These are phyloP conservation scores for Plasmodium falciparum DNA, from an alignment of 169 alveolate species.

Conservation along the genomic window DNA sequence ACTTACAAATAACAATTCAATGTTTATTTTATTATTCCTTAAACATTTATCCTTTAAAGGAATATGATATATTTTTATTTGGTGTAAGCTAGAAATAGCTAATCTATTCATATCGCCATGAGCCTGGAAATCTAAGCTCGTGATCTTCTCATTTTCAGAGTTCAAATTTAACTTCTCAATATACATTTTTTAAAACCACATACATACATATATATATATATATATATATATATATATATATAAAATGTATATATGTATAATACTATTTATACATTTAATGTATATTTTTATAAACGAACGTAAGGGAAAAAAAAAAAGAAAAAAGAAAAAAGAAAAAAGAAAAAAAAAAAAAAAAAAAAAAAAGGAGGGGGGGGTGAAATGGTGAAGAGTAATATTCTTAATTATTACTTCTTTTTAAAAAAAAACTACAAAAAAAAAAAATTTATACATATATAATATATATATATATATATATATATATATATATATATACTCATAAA, in stretches of 20 bases:
- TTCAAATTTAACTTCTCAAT: slow-evolving; percentile 44
- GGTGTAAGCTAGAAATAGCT: slow-evolving; percentile 71
- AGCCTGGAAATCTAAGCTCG: slow-evolving; percentile 66
- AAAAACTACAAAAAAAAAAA: too few species aligned
- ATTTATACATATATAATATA: too few species aligned
- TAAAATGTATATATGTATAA: too few species aligned
- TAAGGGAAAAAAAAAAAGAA: slow-evolving; percentile 1
- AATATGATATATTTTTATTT: slow-evolving; percentile 48
- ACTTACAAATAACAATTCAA: slow-evolving; percentile 47
- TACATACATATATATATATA: too few species aligned
- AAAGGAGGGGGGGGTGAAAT: not conserved
- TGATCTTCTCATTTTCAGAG: slow-evolving; percentile 61
- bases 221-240: too few species aligned
- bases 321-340: slow-evolving; percentile 12
- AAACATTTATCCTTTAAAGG: slow-evolving; percentile 6
- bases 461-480: too few species aligned
- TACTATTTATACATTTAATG: too few species aligned
- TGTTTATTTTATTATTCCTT: slow-evolving; percentile 19
- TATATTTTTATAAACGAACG: too few species aligned
- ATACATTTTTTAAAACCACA: slow-evolving; percentile 21
- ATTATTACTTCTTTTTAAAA: too few species aligned
- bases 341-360: too few species aligned
- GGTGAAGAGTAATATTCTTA: not conserved
- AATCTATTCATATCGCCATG: slow-evolving; percentile 15
- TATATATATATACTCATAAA: too few species aligned